Percentiles rank a stretch among this genome's conserved stretches.
These are phyloP conservation scores for Ceratocystis lukuohia DNA, from an alignment of 2,329 filamentous ascomycete species.

Conservation along the genomic window DNA sequence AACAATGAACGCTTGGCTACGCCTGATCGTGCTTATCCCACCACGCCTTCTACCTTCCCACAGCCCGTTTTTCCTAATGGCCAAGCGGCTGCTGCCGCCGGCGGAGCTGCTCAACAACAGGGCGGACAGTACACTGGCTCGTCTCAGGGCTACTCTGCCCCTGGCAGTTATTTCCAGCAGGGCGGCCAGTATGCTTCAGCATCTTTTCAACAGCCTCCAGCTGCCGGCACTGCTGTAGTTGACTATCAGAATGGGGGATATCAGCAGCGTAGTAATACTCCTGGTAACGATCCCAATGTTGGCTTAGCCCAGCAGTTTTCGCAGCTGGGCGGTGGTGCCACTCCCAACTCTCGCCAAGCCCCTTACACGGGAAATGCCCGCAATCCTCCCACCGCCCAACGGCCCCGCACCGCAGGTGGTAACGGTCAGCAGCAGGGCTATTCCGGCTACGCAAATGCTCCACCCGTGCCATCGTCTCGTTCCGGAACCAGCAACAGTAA, in stretches of 20 bases:
- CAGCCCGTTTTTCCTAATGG: constrained; percentile 59
- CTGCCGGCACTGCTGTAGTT: constrained; percentile 28
- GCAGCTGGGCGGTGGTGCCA: constrained; percentile 64
- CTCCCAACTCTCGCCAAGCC: constrained; percentile 38
- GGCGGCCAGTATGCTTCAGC: constrained; percentile 28
- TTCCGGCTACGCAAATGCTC: constrained; percentile 49
- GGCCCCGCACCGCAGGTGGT: constrained; percentile 73
- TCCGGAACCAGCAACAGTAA: constrained; percentile 39
- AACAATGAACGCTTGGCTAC: constrained; percentile 50
- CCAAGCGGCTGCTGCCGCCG: constrained; percentile 26
- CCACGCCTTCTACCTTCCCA: constrained; percentile 90
- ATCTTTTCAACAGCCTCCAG: constrained; percentile 29
- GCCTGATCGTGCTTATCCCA: constrained; percentile 58
- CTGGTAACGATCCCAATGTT: constrained; percentile 70
- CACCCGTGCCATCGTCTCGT: constrained; percentile 50
- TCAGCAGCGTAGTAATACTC: constrained; percentile 43
- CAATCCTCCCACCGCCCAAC: constrained; percentile 50
- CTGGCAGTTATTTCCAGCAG: constrained; percentile 31
- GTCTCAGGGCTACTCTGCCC: constrained; percentile 30
- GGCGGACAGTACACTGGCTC: constrained; percentile 15
- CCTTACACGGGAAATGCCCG: constrained; percentile 48
- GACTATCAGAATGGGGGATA: constrained; percentile 37
- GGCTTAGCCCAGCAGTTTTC: constrained; percentile 92
- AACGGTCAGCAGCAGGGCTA: constrained; percentile 49
- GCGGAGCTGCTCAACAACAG: constrained; percentile 26